Evolutionary conservation across 2,329 filamentous ascomycete genomes (phyloP).

Genomic region (Sporothrix protearum): DNA sequence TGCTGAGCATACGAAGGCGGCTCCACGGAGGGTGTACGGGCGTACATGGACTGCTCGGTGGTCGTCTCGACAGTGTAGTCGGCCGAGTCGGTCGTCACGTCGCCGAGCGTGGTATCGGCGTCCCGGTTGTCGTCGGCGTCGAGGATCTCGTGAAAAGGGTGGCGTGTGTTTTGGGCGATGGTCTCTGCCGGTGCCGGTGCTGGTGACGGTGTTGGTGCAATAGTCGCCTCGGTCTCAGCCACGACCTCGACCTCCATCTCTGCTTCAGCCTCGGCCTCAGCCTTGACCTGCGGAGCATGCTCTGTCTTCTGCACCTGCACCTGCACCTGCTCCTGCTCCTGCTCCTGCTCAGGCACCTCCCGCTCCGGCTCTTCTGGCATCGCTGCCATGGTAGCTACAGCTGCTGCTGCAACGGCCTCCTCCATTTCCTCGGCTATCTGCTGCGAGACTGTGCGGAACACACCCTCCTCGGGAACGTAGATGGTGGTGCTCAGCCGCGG

Average conservation of each 20-base stretch:
- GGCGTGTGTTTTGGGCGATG: not conserved
- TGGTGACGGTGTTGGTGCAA: no score
- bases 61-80: constrained; percentile 13
- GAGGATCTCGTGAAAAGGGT: not conserved
- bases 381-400: constrained; percentile 30
- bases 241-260: not conserved
- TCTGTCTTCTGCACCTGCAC: not conserved
- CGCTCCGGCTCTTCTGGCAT: constrained; percentile 29
- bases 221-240: no score
- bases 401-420: constrained; percentile 30
- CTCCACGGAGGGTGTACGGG: constrained; percentile 60
- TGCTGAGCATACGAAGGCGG: constrained; percentile 57
- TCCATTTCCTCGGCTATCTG: constrained; percentile 48
- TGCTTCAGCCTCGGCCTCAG: not conserved
- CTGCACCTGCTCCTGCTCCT: not conserved
- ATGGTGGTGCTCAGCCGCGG: constrained; percentile 47
- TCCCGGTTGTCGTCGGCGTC: constrained; percentile 30
- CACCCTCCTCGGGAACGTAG: constrained; percentile 60
- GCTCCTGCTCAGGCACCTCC: not conserved
- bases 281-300: not conserved
- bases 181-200: not conserved
- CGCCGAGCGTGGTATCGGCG: constrained; percentile 37
- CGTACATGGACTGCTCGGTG: constrained; percentile 43
- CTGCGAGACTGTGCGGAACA: constrained; percentile 59
- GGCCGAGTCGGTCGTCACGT: constrained; percentile 26